These are phyloP conservation scores for Saprolegnia parasitica DNA, from an alignment of 352 stramenopile species.

Conservation along the genomic window DNA sequence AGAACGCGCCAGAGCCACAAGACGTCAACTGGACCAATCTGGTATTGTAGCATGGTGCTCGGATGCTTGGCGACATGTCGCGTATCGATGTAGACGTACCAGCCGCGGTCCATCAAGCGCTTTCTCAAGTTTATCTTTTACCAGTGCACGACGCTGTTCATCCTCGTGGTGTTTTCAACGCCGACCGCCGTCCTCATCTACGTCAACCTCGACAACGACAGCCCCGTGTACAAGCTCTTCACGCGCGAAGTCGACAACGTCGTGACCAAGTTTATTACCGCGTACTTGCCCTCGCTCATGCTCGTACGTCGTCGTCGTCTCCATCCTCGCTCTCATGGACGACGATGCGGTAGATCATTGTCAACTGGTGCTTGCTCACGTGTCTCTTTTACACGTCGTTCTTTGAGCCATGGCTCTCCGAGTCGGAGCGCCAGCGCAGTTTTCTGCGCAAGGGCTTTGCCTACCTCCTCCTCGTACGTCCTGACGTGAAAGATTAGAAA, in stretches of 20 bases:
- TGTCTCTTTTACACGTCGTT: slow-evolving; percentile 69
- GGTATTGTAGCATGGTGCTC: slow-evolving; percentile 25
- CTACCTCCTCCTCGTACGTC: slow-evolving; percentile 68
- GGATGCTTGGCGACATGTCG: no score
- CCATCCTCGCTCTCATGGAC: not conserved
- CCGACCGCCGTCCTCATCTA: slow-evolving; percentile 76
- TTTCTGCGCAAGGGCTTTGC: slow-evolving; percentile 74
- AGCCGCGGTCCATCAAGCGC: slow-evolving; percentile 41
- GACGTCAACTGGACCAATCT: slow-evolving; percentile 77
- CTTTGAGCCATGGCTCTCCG: slow-evolving; percentile 57
- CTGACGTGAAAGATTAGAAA: no score
- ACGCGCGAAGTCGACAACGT: slow-evolving; percentile 40
- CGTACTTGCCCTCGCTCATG: slow-evolving; percentile 68
- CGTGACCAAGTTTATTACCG: slow-evolving; percentile 54
- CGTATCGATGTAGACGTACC: slow-evolving; percentile 43
- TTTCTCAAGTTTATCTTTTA: slow-evolving; percentile 40
- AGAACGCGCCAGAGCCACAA: slow-evolving; percentile 64
- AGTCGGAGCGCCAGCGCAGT: slow-evolving; percentile 57
- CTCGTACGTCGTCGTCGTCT: slow-evolving; percentile 45
- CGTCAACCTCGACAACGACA: slow-evolving; percentile 69
- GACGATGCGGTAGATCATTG: slow-evolving; percentile 45
- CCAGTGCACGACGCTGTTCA: slow-evolving; percentile 45
- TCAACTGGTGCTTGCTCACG: slow-evolving; percentile 69
- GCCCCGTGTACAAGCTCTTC: slow-evolving; percentile 49
- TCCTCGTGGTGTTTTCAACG: slow-evolving; percentile 71